Percentiles rank a stretch among this genome's conserved stretches.
Conservation (phyloP, 2,329 filamentous ascomycete species). For the Colletotrichum limetticola region DNA sequence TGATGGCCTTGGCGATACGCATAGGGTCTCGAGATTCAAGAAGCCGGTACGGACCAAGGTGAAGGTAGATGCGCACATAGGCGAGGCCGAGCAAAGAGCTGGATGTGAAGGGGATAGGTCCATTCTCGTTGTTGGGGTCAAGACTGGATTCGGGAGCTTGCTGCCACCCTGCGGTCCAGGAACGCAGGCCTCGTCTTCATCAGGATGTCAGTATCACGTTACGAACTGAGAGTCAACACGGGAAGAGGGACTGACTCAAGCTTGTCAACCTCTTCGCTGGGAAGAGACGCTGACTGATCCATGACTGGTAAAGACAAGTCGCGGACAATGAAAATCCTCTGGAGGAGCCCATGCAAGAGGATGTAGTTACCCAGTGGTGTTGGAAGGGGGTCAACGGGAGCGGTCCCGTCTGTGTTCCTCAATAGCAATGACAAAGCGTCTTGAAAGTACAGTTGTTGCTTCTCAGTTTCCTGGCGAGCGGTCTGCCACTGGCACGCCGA, state of each 20-base stretch:
- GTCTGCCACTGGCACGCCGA: constrained; percentile 43
- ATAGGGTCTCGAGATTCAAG: constrained; percentile 55
- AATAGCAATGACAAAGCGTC: constrained; percentile 47
- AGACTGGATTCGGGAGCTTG: constrained; percentile 51
- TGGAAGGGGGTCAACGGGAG: constrained; percentile 46
- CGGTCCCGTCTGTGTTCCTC: constrained; percentile 41
- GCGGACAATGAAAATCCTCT: constrained; percentile 51
- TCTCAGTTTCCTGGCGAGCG: constrained; percentile 41
- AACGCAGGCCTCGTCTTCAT: constrained; percentile 46
- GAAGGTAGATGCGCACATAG: constrained; percentile 57
- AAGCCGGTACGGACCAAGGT: constrained; percentile 54
- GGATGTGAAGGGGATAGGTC: constrained; percentile 55
- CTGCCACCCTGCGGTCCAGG: constrained; percentile 52
- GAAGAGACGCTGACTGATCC: constrained; percentile 44
- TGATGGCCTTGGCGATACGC: constrained; percentile 51
- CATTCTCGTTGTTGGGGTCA: constrained; percentile 52
- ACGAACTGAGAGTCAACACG: neutral
- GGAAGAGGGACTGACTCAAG: constrained; percentile 42
- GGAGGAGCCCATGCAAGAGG: constrained; percentile 48
- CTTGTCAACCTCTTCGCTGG: constrained; percentile 48
- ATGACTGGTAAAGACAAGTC: constrained; percentile 48
- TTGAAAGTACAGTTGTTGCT: constrained; percentile 49
- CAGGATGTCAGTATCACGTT: neutral
- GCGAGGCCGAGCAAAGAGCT: constrained; percentile 57
- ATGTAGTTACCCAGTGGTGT: constrained; percentile 51